A percentile compares a stretch with the other conserved stretches of the same genome.
These are phyloP conservation scores for Dendrobium huoshanense DNA, from an alignment of 106 monocot species.

Conservation along the genomic window DNA sequence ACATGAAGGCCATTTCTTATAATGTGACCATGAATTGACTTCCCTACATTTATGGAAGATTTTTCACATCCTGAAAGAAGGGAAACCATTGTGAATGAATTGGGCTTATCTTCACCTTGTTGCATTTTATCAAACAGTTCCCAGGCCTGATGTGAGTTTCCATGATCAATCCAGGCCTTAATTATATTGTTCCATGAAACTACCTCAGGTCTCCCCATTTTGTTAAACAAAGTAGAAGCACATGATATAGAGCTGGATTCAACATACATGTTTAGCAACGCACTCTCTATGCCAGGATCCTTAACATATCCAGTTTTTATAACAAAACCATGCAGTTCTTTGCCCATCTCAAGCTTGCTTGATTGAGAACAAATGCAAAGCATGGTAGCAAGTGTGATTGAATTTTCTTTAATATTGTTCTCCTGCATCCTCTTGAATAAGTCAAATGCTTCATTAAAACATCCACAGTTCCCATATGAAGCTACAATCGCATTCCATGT, in stretches of 20 bases:
- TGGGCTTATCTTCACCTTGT: conserved; percentile 11
- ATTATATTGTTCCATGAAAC: conserved; percentile 22
- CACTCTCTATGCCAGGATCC: conserved; percentile 5
- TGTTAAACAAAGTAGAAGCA: conserved; percentile 13
- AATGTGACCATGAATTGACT: conserved; percentile 20
- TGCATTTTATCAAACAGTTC: conserved; percentile 14
- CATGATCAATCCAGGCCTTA: conserved; percentile 1
- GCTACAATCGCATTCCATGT: conserved; percentile 30
- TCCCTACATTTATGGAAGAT: conserved; percentile 10
- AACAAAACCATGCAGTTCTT: conserved; percentile 27
- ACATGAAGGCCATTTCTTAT: conserved; percentile 17
- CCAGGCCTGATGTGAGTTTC: conserved; percentile 10
- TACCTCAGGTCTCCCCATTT: conserved; percentile 8
- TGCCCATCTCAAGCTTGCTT: conserved; percentile 9
- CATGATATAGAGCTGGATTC: conserved; percentile 2
- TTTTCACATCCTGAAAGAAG: conserved; percentile 25
- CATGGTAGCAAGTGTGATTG: conserved; percentile 14
- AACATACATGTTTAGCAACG: conserved; percentile 23
- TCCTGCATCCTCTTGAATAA: conserved; percentile 15
- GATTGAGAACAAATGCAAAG: conserved; percentile 13
- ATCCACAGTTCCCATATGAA: conserved; percentile 15
- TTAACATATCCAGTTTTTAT: conserved; percentile 15
- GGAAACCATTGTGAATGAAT: conserved; percentile 27
- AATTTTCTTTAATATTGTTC: not conserved
- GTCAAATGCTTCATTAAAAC: conserved; percentile 10